Conservation (phyloP, 352 stramenopile species). For the Pythium chondricola region DNA sequence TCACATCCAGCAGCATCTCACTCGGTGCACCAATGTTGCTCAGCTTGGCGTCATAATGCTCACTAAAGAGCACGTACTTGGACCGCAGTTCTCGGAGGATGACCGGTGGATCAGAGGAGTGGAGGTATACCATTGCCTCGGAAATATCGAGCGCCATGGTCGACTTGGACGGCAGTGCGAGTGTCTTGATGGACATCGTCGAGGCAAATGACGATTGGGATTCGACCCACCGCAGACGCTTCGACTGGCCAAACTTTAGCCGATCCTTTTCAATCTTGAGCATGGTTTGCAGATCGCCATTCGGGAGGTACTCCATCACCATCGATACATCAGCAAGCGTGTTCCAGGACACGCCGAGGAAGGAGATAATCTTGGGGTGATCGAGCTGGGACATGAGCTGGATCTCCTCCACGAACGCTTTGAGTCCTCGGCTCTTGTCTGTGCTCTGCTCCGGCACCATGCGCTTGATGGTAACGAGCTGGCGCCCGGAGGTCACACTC, state of each 20-base stretch:
- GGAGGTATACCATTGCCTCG: conserved; percentile 78
- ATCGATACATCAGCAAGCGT: conserved; percentile 81
- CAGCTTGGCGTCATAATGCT: conserved; percentile 65
- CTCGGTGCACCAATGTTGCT: conserved; percentile 77
- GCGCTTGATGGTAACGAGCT: conserved; percentile 73
- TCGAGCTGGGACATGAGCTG: conserved; percentile 73
- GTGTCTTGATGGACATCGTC: conserved; percentile 28
- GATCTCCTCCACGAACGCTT: conserved; percentile 77
- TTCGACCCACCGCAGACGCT: conserved; percentile 23
- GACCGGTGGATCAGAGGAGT: conserved; percentile 75
- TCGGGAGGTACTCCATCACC: conserved; percentile 76
- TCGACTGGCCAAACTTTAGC: conserved; percentile 46
- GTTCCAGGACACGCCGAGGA: conserved; percentile 80
- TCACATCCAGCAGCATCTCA: conserved; percentile 67
- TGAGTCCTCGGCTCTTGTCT: conserved; percentile 53
- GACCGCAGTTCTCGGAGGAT: conserved; percentile 76
- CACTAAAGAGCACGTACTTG: conserved; percentile 66
- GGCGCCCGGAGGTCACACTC: conserved; percentile 14
- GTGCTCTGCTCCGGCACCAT: conserved; percentile 76
- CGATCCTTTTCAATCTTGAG: conserved; percentile 49
- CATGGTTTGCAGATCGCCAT: conserved; percentile 65
- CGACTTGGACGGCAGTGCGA: conserved; percentile 37
- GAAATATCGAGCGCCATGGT: conserved; percentile 68
- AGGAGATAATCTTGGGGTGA: conserved; percentile 74
- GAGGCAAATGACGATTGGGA: conserved; percentile 9